Evolutionary conservation across 2,329 filamentous ascomycete species (phyloP).

Genomic region (Grosmannia huntii): DNA sequence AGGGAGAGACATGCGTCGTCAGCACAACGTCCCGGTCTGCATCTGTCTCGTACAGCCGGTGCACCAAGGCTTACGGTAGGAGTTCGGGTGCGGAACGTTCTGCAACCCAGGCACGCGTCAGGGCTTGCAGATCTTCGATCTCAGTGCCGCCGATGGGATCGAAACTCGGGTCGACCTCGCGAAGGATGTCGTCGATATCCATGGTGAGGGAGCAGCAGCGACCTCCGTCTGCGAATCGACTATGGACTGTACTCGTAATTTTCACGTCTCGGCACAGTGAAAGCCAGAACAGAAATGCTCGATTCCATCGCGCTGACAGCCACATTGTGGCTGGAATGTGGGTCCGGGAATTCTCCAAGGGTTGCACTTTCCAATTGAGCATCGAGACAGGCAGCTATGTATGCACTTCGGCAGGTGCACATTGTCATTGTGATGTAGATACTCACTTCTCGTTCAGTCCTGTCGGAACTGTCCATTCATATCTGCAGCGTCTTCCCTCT

Average conservation of each 20-base stretch:
- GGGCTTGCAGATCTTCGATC: slow-evolving; percentile 67
- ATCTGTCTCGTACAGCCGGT: background rate
- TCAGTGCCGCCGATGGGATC: slow-evolving; percentile 38
- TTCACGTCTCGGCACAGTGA: background rate
- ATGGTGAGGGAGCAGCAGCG: slow-evolving; percentile 26
- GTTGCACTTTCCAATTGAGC: background rate
- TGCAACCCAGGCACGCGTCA: slow-evolving; percentile 87
- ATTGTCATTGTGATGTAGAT: background rate
- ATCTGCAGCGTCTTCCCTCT: background rate
- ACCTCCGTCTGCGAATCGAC: background rate
- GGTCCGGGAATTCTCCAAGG: background rate
- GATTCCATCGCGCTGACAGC: background rate
- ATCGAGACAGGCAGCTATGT: too few relatives aligned
- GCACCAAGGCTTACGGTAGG: slow-evolving; percentile 45
- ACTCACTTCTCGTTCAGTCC: background rate
- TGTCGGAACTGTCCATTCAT: background rate
- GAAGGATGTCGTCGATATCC: slow-evolving; percentile 72
- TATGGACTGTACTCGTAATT: background rate
- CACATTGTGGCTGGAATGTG: background rate
- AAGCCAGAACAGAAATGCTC: background rate
- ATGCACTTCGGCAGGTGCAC: background rate
- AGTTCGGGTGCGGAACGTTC: slow-evolving; percentile 84
- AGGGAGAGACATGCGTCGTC: background rate
- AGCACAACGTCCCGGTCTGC: background rate
- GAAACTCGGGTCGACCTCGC: slow-evolving; percentile 52